These are phyloP conservation scores for Trametes maxima DNA, from an alignment of 768 basidiomycete genomes.

Conservation along the genomic window DNA sequence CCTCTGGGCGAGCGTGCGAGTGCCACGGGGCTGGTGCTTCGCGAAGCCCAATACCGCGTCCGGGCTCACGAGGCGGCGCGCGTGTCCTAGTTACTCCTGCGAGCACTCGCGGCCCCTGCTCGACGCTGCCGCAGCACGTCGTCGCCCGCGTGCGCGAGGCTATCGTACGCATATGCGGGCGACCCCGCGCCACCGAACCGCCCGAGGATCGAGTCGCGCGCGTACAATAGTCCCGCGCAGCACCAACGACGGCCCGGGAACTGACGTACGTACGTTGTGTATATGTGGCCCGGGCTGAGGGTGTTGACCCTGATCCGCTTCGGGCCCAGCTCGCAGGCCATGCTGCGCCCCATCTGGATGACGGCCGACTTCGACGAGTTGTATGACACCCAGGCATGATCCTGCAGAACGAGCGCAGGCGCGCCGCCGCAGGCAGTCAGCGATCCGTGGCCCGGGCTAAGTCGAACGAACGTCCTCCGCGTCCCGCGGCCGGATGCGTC, in stretches of 20 bases:
- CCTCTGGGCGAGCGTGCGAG: not conserved
- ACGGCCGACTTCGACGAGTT: conserved; percentile 80
- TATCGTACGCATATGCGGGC: too few species aligned
- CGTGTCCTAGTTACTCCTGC: not conserved
- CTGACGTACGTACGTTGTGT: conserved; percentile 52
- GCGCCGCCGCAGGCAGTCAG: conserved; percentile 2
- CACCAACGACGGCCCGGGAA: too few species aligned
- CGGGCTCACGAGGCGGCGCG: conserved; percentile 4
- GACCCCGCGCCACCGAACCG: too few species aligned
- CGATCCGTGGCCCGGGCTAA: not conserved
- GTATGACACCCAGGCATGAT: conserved; percentile 76
- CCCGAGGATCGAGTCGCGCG: too few species aligned
- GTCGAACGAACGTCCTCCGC: not conserved
- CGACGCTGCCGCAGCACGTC: not conserved
- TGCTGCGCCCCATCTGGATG: conserved; percentile 77
- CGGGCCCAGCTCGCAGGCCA: conserved; percentile 77
- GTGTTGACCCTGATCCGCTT: conserved; percentile 73
- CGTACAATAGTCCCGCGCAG: too few species aligned
- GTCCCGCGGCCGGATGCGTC: too few species aligned
- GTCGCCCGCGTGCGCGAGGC: too few species aligned
- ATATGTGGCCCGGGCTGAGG: conserved; percentile 77
- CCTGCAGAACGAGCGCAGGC: conserved; percentile 41
- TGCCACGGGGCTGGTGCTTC: not conserved
- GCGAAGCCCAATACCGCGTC: not conserved
- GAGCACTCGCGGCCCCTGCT: too few species aligned